Base-by-base conservation (phyloP, 306 rosid genomes). In the Trichosanthes cucumerina region DNA sequence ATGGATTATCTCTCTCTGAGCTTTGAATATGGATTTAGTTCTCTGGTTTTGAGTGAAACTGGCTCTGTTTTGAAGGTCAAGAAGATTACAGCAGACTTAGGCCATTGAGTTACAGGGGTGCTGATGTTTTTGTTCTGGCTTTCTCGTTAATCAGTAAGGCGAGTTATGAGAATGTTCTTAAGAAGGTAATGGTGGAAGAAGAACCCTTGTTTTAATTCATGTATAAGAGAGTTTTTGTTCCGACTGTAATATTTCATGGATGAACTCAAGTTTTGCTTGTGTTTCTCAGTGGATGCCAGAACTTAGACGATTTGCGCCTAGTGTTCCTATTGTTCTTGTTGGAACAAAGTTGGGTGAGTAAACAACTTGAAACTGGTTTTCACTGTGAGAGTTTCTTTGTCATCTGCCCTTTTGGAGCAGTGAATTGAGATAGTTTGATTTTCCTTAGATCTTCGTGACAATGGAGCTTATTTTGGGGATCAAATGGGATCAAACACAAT, bases 11-110 rank as follows among this genome's bases (percentile, higher is more conserved):
- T 14, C 4, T 26, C 36, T 75, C 80, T 80, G 43, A 26, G 46
- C 38, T 83, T 46, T 31, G 72, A 54, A 59, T 77, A 58, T 41
- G 70, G 64, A 50, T 58, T 54, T 64, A 63, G 59, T 77, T 31
- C 47, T 56, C 60, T 68, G 64, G 7, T 63, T 66, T 78, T 78
- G 28, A 66, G 21, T 49, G 41, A 10, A 77, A 43, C 11, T 84
- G 76, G 21, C 46, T 74, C 38, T 84, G 80, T 59, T 80, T 80
- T 83, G 53, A 85, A 94, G 98, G 98, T 5, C 98, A 95, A 80
- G 98, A 95, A 87, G 98, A 95, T 81, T 95, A 95, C 59, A 95
- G 98, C 81, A 95, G 98, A 83, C 84, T 95, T 86, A 92, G 98
- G 87, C 98, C 98, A 82, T 86, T 95, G 85, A 95, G 98, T 68